These are phyloP conservation scores for Aspergillus amoenus DNA, from an alignment of 2,329 filamentous ascomycete species.

Conservation along the genomic window DNA sequence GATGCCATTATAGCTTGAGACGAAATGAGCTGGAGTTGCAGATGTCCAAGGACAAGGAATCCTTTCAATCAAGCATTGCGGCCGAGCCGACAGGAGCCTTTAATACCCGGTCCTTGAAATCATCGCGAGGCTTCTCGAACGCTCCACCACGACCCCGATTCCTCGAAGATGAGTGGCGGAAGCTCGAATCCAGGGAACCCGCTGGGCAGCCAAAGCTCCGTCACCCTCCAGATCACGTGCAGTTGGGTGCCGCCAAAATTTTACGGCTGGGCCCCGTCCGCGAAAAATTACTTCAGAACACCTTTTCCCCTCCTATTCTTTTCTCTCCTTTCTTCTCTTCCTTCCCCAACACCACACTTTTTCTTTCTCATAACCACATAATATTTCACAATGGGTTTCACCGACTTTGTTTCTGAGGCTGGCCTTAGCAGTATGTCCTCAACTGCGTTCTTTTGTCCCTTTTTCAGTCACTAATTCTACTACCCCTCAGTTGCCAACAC, in stretches of 20 bases:
- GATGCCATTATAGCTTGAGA: conserved; percentile 29
- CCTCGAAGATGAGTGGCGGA: conserved; percentile 29
- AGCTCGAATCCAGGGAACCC: conserved; percentile 23
- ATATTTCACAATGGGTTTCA: conserved; percentile 62
- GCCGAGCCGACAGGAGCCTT: conserved; percentile 7
- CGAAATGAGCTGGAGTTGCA: neutral
- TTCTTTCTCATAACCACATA: conserved; percentile 20
- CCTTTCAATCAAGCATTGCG: neutral
- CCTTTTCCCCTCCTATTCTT: conserved; percentile 31
- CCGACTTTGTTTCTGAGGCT: conserved; percentile 62
- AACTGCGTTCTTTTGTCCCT: conserved; percentile 19
- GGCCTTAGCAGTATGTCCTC: conserved; percentile 58
- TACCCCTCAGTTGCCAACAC: conserved; percentile 44
- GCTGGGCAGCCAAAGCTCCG: conserved; percentile 29
- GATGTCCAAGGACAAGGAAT: neutral
- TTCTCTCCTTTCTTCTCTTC: conserved; percentile 25
- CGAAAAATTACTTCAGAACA: conserved; percentile 33
- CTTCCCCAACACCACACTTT: conserved; percentile 14
- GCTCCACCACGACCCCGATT: conserved; percentile 27
- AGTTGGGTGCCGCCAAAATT: conserved; percentile 21
- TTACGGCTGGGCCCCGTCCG: conserved; percentile 19
- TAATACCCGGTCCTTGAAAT: conserved; percentile 13
- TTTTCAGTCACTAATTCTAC: conserved; percentile 32
- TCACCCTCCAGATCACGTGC: conserved; percentile 33
- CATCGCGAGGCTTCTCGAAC: conserved; percentile 32